A percentile compares a stretch with the other conserved stretches of the same genome.
Conservation (phyloP, 352 stramenopile genomes). For the Phytophthora ramorum region DNA sequence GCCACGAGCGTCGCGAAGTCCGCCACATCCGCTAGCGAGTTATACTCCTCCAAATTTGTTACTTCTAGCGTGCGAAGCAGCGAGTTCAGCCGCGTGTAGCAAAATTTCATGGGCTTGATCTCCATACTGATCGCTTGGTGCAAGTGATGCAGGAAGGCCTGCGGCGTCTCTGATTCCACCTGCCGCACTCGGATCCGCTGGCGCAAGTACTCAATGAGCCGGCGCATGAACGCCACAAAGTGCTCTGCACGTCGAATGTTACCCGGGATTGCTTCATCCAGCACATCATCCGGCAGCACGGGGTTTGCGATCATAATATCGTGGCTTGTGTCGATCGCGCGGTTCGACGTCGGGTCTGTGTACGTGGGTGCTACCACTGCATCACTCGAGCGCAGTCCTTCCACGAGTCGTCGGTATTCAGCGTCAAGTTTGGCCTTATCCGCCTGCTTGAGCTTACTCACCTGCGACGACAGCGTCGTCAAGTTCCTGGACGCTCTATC, state of each 20-base stretch:
- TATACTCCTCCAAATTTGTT: slow-evolving; percentile 97
- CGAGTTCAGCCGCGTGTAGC: slow-evolving; percentile 97
- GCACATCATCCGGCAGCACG: slow-evolving; percentile 92
- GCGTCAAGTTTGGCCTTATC: slow-evolving; percentile 93
- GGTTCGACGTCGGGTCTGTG: slow-evolving; percentile 46
- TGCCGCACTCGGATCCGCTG: slow-evolving; percentile 84
- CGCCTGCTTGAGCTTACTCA: slow-evolving; percentile 90
- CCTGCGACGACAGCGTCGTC: slow-evolving; percentile 73
- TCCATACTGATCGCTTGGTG: slow-evolving; percentile 95
- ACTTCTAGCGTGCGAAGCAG: slow-evolving; percentile 97
- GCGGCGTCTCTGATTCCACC: slow-evolving; percentile 96
- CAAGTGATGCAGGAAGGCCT: slow-evolving; percentile 96
- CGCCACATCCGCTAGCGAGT: slow-evolving; percentile 94
- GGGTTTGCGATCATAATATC: slow-evolving; percentile 83
- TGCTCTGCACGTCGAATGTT: slow-evolving; percentile 98
- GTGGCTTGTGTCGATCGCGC: slow-evolving; percentile 56
- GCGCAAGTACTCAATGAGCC: slow-evolving; percentile 96
- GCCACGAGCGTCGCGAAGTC: slow-evolving; percentile 98
- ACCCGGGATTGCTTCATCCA: slow-evolving; percentile 97
- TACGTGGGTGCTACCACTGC: slow-evolving; percentile 64
- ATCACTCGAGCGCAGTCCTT: slow-evolving; percentile 94
- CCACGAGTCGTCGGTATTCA: slow-evolving; percentile 96
- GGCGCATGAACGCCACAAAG: slow-evolving; percentile 98
- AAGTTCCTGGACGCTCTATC: slow-evolving; percentile 94
- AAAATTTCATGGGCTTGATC: slow-evolving; percentile 97